A percentile compares a stretch with the other conserved stretches of the same genome.
Evolutionary conservation across 2,329 filamentous ascomycete species (phyloP).

Genomic region (Erysiphe pulchra): DNA sequence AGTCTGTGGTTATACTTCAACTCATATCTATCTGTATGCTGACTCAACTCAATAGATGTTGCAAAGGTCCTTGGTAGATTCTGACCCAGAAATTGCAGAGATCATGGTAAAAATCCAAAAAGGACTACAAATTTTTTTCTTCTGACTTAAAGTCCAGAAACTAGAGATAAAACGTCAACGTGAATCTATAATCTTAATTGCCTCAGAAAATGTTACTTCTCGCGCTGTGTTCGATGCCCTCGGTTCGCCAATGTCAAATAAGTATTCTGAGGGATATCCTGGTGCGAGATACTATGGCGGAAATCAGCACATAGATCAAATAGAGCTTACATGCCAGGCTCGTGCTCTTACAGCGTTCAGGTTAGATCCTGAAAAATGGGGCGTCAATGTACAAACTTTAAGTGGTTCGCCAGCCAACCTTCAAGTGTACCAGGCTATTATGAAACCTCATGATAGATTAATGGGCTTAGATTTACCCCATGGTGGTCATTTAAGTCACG

Average conservation of each 20-base stretch:
- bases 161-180: slow-evolving; percentile 92
- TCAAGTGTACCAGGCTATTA: slow-evolving; percentile 75
- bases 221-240: slow-evolving; percentile 78
- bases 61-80: slow-evolving; percentile 1
- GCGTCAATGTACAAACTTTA: slow-evolving; percentile 76
- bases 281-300: slow-evolving; percentile 91
- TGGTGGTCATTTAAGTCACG: slow-evolving; percentile 85
- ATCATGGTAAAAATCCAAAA: neutral
- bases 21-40: neutral
- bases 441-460: slow-evolving; percentile 77
- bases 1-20: neutral
- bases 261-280: slow-evolving; percentile 96
- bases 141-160: neutral
- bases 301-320: slow-evolving; percentile 84
- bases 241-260: slow-evolving; percentile 86
- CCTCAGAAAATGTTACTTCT: slow-evolving; percentile 87
- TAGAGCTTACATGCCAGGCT: slow-evolving; percentile 72
- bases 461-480: slow-evolving; percentile 96
- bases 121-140: neutral
- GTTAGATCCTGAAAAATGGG: slow-evolving; percentile 68
- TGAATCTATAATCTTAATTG: slow-evolving; percentile 94
- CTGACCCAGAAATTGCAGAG: neutral
- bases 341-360: slow-evolving; percentile 73
- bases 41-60: neutral
- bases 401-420: slow-evolving; percentile 42